These are phyloP conservation scores for Botrytis paeoniae DNA, from an alignment of 2,329 filamentous ascomycete species.

Conservation along the genomic window DNA sequence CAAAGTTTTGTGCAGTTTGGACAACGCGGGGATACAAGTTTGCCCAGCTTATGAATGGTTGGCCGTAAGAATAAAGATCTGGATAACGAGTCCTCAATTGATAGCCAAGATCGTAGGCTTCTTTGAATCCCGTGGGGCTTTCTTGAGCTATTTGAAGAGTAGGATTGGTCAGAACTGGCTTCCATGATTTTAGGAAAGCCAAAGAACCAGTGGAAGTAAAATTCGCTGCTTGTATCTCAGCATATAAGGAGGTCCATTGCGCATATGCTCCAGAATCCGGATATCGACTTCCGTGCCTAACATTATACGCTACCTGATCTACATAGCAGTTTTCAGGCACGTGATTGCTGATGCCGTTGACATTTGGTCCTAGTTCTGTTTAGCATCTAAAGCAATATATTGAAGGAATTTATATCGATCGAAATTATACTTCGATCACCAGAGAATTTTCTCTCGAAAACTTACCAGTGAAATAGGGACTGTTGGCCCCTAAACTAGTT, in stretches of 20 bases:
- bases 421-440: not conserved
- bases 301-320: slow-evolving; percentile 58
- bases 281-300: slow-evolving; percentile 61
- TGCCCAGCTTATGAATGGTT: slow-evolving; percentile 58
- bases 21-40: slow-evolving; percentile 64
- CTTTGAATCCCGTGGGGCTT: slow-evolving; percentile 61
- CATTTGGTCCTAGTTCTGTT: slow-evolving; percentile 38
- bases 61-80: slow-evolving; percentile 45
- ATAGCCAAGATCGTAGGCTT: slow-evolving; percentile 56
- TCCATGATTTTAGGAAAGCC: slow-evolving; percentile 57
- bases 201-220: slow-evolving; percentile 54
- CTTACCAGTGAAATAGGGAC: slow-evolving; percentile 15
- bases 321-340: slow-evolving; percentile 56
- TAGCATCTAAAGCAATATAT: not conserved
- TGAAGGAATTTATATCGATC: not conserved
- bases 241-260: slow-evolving; percentile 45
- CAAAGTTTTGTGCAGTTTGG: slow-evolving; percentile 60
- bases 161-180: slow-evolving; percentile 54
- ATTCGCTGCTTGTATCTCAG: slow-evolving; percentile 50
- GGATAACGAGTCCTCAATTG: slow-evolving; percentile 47
- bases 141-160: slow-evolving; percentile 55
- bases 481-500: not conserved
- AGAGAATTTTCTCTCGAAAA: not conserved
- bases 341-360: slow-evolving; percentile 52
- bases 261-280: slow-evolving; percentile 59